These are phyloP conservation scores for Aureobasidium leucospermi DNA, from an alignment of 2,329 filamentous ascomycete genomes.

Conservation along the genomic window DNA sequence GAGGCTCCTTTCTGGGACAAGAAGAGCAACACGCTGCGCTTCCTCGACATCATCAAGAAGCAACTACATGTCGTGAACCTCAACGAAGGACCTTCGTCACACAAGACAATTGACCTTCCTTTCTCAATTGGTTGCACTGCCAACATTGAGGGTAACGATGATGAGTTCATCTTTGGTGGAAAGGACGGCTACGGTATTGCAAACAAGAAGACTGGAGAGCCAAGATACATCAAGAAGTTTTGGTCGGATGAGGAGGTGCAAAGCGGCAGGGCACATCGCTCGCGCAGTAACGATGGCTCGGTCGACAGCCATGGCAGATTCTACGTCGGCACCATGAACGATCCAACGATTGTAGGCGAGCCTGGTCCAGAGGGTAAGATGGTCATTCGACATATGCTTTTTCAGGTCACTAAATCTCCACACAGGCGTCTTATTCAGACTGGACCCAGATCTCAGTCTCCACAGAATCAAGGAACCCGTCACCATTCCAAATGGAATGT, in stretches of 20 bases:
- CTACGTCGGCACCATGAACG: slow-evolving; percentile 83
- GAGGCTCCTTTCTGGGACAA: slow-evolving; percentile 71
- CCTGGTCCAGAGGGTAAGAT: slow-evolving; percentile 8
- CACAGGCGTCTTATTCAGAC: slow-evolving; percentile 64
- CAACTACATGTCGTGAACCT: slow-evolving; percentile 67
- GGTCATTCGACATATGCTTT: not conserved
- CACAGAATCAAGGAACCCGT: slow-evolving; percentile 51
- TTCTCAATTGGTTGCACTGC: slow-evolving; percentile 57
- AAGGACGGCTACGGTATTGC: slow-evolving; percentile 78
- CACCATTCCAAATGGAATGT: slow-evolving; percentile 76
- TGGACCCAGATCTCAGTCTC: slow-evolving; percentile 55
- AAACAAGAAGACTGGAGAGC: slow-evolving; percentile 53
- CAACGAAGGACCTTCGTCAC: slow-evolving; percentile 51
- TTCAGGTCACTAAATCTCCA: not conserved
- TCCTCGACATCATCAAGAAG: slow-evolving; percentile 76
- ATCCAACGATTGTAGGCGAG: slow-evolving; percentile 45
- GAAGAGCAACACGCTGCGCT: slow-evolving; percentile 58
- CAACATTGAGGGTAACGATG: slow-evolving; percentile 58
- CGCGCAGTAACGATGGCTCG: slow-evolving; percentile 73
- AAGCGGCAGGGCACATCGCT: slow-evolving; percentile 35
- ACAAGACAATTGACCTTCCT: slow-evolving; percentile 48
- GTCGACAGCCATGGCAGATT: slow-evolving; percentile 74
- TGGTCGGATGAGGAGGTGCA: slow-evolving; percentile 45
- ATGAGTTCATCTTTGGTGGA: slow-evolving; percentile 67
- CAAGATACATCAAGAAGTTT: slow-evolving; percentile 50